phyloP scores from a whole-genome alignment of 2,329 filamentous ascomycete species.

The Curvularia eragrostidis region DNA sequence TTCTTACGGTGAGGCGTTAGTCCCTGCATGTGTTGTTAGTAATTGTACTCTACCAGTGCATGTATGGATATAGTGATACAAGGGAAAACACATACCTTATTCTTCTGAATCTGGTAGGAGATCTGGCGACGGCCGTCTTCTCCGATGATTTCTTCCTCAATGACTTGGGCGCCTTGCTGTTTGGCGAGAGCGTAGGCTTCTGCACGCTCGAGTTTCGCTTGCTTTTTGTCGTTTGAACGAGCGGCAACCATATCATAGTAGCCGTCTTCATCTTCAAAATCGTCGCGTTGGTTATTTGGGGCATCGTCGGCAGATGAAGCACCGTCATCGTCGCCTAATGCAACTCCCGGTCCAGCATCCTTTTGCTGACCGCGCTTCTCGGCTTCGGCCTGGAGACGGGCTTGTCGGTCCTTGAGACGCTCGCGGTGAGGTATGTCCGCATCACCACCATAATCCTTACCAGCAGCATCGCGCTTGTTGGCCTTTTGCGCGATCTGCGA shows the following conservation, averaged over 20 bases:
- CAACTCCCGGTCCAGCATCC: slow-evolving; percentile 63
- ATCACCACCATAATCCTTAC: slow-evolving; percentile 78
- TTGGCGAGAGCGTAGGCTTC: slow-evolving; percentile 63
- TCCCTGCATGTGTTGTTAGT: not conserved
- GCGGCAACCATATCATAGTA: slow-evolving; percentile 91
- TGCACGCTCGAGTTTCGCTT: slow-evolving; percentile 73
- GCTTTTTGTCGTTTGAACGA: slow-evolving; percentile 69
- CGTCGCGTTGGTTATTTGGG: slow-evolving; percentile 44
- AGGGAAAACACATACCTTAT: slow-evolving; percentile 70
- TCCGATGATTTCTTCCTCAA: slow-evolving; percentile 73
- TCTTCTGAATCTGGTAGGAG: slow-evolving; percentile 93
- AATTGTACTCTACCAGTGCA: not conserved
- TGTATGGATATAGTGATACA: not conserved
- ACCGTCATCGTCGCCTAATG: slow-evolving; percentile 67
- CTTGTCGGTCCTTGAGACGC: slow-evolving; percentile 82
- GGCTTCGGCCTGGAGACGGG: slow-evolving; percentile 85
- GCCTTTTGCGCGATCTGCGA: slow-evolving; percentile 96
- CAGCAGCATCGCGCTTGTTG: slow-evolving; percentile 78
- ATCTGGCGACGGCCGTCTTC: slow-evolving; percentile 91
- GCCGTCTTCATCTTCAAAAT: slow-evolving; percentile 65
- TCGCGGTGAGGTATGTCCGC: slow-evolving; percentile 87
- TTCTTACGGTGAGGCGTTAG: slow-evolving; percentile 89
- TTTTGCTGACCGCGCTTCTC: slow-evolving; percentile 76
- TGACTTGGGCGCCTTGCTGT: slow-evolving; percentile 65
- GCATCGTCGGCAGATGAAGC: slow-evolving; percentile 71